Percentiles rank a stretch among this genome's conserved stretches.
phyloP scores from a whole-genome alignment of 257 asterid species.

The Cordia subcordata region DNA sequence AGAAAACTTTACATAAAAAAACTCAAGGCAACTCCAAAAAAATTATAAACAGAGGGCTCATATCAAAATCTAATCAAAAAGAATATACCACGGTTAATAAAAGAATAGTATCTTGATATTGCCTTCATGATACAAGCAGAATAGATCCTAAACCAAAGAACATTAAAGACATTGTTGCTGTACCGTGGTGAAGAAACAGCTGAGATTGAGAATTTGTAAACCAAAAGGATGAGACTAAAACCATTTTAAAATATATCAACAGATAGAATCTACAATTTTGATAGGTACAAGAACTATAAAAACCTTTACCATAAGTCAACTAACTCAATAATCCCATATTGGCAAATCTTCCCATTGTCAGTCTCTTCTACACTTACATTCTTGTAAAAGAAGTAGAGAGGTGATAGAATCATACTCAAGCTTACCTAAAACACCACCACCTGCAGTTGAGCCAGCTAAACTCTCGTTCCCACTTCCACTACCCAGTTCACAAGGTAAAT shows the following conservation, averaged over 20 bases:
- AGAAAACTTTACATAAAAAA: slow-evolving; percentile 11
- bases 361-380: too few species aligned
- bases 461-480: slow-evolving; percentile 98
- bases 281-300: background rate
- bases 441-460: slow-evolving; percentile 68
- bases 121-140: too few species aligned
- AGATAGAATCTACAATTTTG: background rate
- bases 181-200: too few species aligned
- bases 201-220: too few species aligned
- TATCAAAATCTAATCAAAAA: background rate
- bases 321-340: background rate
- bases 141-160: too few species aligned
- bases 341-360: too few species aligned
- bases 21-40: background rate
- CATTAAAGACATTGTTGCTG: too few species aligned
- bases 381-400: too few species aligned
- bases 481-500: slow-evolving; percentile 92
- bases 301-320: background rate
- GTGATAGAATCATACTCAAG: slow-evolving; percentile 8
- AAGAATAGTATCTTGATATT: too few species aligned
- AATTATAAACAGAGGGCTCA: background rate
- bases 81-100: background rate
- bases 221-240: too few species aligned
- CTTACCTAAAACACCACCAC: slow-evolving; percentile 93
- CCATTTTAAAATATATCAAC: too few species aligned